Base-by-base conservation (phyloP, 208 protist species). In the Acanthamoeba rhysodes region DNA sequence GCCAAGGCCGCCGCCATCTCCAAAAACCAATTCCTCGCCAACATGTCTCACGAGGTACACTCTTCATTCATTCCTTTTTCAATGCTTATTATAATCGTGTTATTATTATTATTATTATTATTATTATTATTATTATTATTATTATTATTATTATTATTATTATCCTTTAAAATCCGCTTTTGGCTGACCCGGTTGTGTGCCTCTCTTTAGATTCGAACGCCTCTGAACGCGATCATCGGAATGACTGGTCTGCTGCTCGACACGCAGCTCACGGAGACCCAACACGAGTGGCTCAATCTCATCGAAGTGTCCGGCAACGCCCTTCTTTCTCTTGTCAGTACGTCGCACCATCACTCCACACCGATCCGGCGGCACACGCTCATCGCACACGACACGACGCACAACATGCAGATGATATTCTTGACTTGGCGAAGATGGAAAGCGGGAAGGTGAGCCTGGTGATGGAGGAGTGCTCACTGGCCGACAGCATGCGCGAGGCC, bases 191-290 rank as follows among this genome's bases (percentile, higher is more conserved):
- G n/a, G n/a, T n/a, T n/a, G n/a, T 29, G 10, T 80, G 10, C 24
- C 24, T n/a, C 14, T n/a, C 18, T 14, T n/a, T n/a, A 80, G 70
- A 32, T 80, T 32, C 70, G 70, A 14, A 84, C 74, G 5, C 74
- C 74, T 8, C 18, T 90, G 50, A 90, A 90, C 6, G 84, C 45
- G 20, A 64, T 90, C 14, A 90, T 90, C 41, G 84, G 84, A 1
- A 90, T 90, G 84, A 90, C 53, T 1, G 45, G 53, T 12, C 20
- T 90, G 7, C n/a, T 90, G 24, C 14, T 90, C 2, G 45, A 90
- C 34, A 90, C 84, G 16, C 48, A 55, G 27, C 41, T 90, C 10
- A 64, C n/a, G 7, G 24, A 55, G 29, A 22, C n/a, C 18, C 84
- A 90, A 37, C 4, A 7, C 14, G 84, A 90, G 8, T 84, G 32